Evolutionary conservation across 164 flowering plant species (phyloP).

Genomic region (Chimonanthus salicifolius): DNA sequence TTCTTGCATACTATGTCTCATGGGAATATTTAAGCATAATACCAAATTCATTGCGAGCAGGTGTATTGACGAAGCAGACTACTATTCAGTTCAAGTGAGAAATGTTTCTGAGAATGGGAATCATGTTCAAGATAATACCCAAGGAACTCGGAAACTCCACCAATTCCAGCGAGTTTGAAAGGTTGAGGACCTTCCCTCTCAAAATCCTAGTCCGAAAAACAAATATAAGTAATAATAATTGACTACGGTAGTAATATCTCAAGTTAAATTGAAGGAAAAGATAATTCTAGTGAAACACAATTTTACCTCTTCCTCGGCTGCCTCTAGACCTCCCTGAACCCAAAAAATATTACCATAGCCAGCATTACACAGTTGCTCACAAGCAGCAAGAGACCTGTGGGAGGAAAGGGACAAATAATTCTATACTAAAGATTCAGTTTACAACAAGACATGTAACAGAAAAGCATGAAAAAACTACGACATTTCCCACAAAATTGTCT

Average conservation of each 20-base stretch:
- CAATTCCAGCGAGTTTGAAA: conserved; percentile 88
- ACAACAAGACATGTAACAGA: conserved; percentile 3
- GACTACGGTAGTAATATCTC: background rate
- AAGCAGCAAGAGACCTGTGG: conserved; percentile 92
- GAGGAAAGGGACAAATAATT: background rate
- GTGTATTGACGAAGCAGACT: background rate
- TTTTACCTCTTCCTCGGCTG: conserved; percentile 90
- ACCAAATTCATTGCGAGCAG: background rate
- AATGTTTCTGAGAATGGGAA: background rate
- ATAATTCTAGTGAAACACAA: background rate
- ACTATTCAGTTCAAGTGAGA: background rate
- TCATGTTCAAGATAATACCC: conserved; percentile 41
- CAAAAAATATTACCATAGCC: conserved; percentile 87
- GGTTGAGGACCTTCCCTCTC: conserved; percentile 88
- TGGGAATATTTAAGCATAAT: background rate
- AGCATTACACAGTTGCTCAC: conserved; percentile 82
- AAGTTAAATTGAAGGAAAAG: background rate
- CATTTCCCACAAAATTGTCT: background rate
- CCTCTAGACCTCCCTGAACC: conserved; percentile 95
- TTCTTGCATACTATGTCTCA: no score
- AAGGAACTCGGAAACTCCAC: conserved; percentile 92
- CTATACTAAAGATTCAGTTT: background rate
- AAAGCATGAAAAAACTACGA: background rate
- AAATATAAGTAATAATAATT: background rate
- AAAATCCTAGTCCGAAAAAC: conserved; percentile 54